Percentiles rank a stretch among this genome's conserved stretches.
Evolutionary conservation across 441 rosid genomes (phyloP).

Genomic region (Corymbia calophylla): DNA sequence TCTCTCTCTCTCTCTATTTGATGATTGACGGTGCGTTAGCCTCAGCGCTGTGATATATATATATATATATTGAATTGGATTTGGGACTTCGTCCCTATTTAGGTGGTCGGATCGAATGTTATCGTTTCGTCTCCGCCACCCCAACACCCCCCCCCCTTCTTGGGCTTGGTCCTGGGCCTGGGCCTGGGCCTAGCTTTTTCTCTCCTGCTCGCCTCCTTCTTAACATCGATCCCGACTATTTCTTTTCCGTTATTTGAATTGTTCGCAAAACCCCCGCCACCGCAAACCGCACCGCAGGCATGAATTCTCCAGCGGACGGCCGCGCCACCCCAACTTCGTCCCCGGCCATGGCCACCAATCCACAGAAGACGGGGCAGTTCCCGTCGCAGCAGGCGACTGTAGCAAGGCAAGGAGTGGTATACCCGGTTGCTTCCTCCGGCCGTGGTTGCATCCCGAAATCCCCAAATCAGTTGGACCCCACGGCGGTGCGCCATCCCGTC

Average conservation of each 20-base stretch:
- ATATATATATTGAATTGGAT: neutral
- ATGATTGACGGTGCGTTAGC: neutral
- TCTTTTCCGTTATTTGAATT: neutral
- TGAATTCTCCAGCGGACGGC: neutral
- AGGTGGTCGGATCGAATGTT: neutral
- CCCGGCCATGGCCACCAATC: neutral
- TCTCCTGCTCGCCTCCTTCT: neutral
- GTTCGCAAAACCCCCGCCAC: neutral
- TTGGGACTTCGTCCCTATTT: neutral
- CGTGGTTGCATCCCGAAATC: neutral
- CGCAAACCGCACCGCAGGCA: neutral
- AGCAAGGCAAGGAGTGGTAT: neutral
- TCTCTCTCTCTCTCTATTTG: neutral
- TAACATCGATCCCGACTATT: neutral
- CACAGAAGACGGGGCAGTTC: neutral
- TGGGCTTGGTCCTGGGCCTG: neutral
- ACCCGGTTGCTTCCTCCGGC: neutral
- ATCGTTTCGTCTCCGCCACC: neutral
- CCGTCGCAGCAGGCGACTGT: neutral
- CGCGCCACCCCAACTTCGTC: neutral
- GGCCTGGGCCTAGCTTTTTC: neutral
- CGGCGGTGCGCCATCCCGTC: neutral
- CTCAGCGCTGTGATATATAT: neutral
- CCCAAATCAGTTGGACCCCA: neutral
- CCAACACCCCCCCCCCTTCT: neutral